Base-by-base conservation (phyloP, 306 rosid genomes). In the Citrullus amarus region DNA sequence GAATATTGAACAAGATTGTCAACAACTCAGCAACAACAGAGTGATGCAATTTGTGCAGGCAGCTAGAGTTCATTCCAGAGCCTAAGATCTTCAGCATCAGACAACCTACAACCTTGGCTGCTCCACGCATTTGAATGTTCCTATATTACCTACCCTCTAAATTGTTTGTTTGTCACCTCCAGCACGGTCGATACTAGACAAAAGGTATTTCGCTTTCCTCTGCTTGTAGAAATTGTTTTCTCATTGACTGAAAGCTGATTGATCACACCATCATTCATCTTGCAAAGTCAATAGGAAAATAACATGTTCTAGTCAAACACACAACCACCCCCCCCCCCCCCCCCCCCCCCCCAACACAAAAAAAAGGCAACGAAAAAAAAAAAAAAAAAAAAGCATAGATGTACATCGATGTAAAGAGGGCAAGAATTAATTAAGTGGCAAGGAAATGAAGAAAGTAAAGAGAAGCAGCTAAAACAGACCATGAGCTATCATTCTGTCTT, bases 401-500 rank as follows among this genome's bases (percentile, higher is more conserved):
- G 17, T 34, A 65, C 8, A 65, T 28, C 15, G 36, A 30, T 32
- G 28, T 28, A 62, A 5, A 14, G 22, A 30, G 69, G 20, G 0
- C 43, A 5, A 20, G 38, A 60, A 59, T 25, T 61, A 39, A 65
- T 17, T 6, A 20, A 67, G 53, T 7, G 32, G 28, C 77, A 28
- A 50, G 60, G 4, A 50, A 50, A 72, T 50, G 22, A 72, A 70
- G 39, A 28, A 15, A 71, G 58, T 46, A 48, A 70, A 72, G 59
- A 72, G 43, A 72, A 28, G 16, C 12, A 3, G 22, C 77, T 72
- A 4, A 25, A 9, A 71, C 25, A 28, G 77, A 30, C 25, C 25
- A 74, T 17, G 54, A 28, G 61, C 78, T 74, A 74, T 74, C 78
- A 53, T 53, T 74, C 43, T 74, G 78, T 74, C 78, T 74, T 50